These are phyloP conservation scores for Trichoderma breve DNA, from an alignment of 2,329 filamentous ascomycete genomes.

Conservation along the genomic window DNA sequence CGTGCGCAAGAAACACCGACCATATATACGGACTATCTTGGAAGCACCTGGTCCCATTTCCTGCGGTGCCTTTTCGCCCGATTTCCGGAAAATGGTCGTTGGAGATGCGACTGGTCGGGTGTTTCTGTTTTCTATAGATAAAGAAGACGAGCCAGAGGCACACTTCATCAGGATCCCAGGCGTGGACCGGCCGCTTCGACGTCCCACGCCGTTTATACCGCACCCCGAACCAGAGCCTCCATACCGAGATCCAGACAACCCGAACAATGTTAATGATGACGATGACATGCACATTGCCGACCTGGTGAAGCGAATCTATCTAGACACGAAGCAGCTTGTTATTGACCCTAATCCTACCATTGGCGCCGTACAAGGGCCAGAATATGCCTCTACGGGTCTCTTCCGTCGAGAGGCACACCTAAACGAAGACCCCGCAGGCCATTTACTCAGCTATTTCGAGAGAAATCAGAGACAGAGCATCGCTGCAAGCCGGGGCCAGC, in stretches of 20 bases:
- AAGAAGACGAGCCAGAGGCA: conserved; percentile 38
- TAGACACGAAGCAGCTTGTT: conserved; percentile 43
- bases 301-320: conserved; percentile 30
- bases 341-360: conserved; percentile 46
- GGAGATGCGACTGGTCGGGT: conserved; percentile 62
- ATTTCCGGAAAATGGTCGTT: conserved; percentile 53
- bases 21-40: conserved; percentile 53
- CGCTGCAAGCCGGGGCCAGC: conserved; percentile 29
- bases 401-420: conserved; percentile 51
- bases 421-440: conserved; percentile 41
- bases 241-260: conserved; percentile 24
- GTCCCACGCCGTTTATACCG: conserved; percentile 48
- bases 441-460: conserved; percentile 46
- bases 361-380: conserved; percentile 56
- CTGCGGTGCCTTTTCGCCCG: conserved; percentile 57
- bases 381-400: conserved; percentile 47
- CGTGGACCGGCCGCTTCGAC: conserved; percentile 38
- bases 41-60: conserved; percentile 56
- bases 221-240: conserved; percentile 51
- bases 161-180: conserved; percentile 40
- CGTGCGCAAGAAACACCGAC: conserved; percentile 44
- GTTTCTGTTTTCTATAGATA: conserved; percentile 52
- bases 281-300: conserved; percentile 22
- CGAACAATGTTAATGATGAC: conserved; percentile 11
- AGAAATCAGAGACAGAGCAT: conserved; percentile 44